Evolutionary conservation across 2,329 filamentous ascomycete genomes (phyloP), one percentile per base, ranked within the genome.

Genomic region (Tolypocladium tundrense): DNA sequence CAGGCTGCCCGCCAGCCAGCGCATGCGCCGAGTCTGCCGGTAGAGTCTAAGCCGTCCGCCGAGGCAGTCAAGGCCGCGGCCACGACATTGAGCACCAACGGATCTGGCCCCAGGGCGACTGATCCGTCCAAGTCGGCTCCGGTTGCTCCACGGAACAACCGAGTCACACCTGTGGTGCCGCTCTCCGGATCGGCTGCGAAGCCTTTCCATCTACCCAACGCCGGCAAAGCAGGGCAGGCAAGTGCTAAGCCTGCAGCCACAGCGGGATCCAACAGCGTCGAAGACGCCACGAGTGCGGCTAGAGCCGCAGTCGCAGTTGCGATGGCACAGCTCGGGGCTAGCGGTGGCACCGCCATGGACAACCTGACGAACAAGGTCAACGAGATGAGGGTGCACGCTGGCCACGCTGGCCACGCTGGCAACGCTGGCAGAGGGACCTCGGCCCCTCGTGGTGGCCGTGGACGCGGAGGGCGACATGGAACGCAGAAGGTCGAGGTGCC

Each of bases 401-500:
- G 77, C 8, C 31, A 33, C 7, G 31, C 31, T 33, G 27, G 27
- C 13, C 84, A 84, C 59, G 84, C 87, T 13, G 27, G 27, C 13
- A 84, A 84, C 59, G 84, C 87, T 13, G 74, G 77, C 8, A 73
- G 77, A 53, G 75, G 77, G 24, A 77, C 78, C 10, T 71, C 79
- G n/a, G 70, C 73, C 27, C 73, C 79, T 48, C 80, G 83, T 53
- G 76, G 76, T 53, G 76, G 76, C 31, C 77, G 79, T 58, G 76
- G 77, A 1, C 76, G 79, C 56, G 78, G 78, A 13, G 77, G 77
- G 16, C 75, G 78, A 41, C 72, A 71, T 31, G 62, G 62, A 41
- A 61, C 79, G 54, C 77, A 80, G 65, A 94, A 90, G 75, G 85
- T 97, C 39, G 92, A 96, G 56, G 90, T 99, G 3, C 94, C 94